A percentile compares a stretch with the other conserved stretches of the same genome.
phyloP scores from a whole-genome alignment of 1,284 basidiomycete genomes.

The Sphaerobolus stellatus region DNA sequence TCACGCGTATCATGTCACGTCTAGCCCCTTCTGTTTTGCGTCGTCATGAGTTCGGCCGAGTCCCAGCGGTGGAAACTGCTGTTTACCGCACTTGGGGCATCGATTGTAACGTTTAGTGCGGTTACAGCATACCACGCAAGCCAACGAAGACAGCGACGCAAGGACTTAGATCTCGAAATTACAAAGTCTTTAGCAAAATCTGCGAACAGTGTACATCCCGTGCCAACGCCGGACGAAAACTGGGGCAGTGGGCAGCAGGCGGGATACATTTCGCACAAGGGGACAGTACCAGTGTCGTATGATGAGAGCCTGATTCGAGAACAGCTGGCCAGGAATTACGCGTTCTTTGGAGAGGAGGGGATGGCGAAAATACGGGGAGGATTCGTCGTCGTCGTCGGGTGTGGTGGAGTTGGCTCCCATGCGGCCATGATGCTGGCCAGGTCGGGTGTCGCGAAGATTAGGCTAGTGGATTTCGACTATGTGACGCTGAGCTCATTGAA shows the following conservation, averaged over 20 bases:
- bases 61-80: constrained; percentile 46
- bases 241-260: too few species aligned
- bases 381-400: constrained; percentile 87
- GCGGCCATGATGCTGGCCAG: constrained; percentile 91
- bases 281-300: too few species aligned
- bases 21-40: too few species aligned
- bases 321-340: constrained; percentile 91
- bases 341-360: constrained; percentile 89
- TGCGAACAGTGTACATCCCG: background rate
- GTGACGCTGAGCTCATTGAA: constrained; percentile 92
- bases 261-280: too few species aligned
- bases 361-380: constrained; percentile 79
- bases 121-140: constrained; percentile 58
- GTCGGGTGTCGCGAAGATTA: constrained; percentile 75
- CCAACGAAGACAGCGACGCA: constrained; percentile 51
- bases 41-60: too few species aligned
- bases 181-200: background rate
- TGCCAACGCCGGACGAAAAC: constrained; percentile 9
- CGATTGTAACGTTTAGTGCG: constrained; percentile 54
- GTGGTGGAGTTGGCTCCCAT: constrained; percentile 96
- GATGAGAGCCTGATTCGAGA: constrained; percentile 79
- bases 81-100: constrained; percentile 59
- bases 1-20: too few species aligned
- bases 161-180: constrained; percentile 41
- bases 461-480: constrained; percentile 88